Base-by-base conservation (phyloP, 257 asterid genomes). In the Gentiana dahurica region DNA sequence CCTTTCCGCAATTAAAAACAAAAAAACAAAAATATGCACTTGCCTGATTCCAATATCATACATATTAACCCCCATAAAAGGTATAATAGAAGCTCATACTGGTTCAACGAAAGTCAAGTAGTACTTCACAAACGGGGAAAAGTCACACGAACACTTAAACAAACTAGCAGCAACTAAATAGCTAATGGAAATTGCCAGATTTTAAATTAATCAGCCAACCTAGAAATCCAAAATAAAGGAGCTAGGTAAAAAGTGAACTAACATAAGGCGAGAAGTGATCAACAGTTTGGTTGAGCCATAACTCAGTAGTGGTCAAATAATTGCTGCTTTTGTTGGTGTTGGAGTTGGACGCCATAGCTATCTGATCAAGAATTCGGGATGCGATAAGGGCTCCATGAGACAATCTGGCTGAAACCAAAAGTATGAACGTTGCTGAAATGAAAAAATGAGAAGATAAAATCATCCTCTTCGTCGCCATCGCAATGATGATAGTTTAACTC, bases 211-310 rank as follows among this genome's bases (percentile, higher is more conserved):
- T 15, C 32, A 2, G 34, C 60, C 4, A 56, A 7, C 36, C 24
- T 36, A 56, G 4, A 41, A 56, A 41, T 6, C 3, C 34, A 12
- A 13, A 45, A 36, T n/a, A 12, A 49, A 51, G 2, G 12, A 47
- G 46, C 11, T 38, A 33, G 36, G 45, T 32, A 54, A 41, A 0
- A 4, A 4, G 41, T 35, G 13, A 35, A n/a, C 0, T 76, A 71
- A 85, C 99, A 43, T 78, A 83, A 49, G 99, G 99, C 66, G 95
- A 92, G 79, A 92, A 88, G 70, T 88, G 97, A 68, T 92, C 95
- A 51, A 92, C 77, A 12, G 85, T 83, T 67, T 88, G 97, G 74
- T 78, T 77, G 65, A 92, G 65, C 97, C 97, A 88, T 46, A 64
- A 75, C 52, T 65, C 86, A 49, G 84, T 75, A 5, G 15, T 75